A percentile compares a stretch with the other conserved stretches of the same genome.
Conservation (phyloP, 169 alveolate species). For the Blepharisma undulans region DNA sequence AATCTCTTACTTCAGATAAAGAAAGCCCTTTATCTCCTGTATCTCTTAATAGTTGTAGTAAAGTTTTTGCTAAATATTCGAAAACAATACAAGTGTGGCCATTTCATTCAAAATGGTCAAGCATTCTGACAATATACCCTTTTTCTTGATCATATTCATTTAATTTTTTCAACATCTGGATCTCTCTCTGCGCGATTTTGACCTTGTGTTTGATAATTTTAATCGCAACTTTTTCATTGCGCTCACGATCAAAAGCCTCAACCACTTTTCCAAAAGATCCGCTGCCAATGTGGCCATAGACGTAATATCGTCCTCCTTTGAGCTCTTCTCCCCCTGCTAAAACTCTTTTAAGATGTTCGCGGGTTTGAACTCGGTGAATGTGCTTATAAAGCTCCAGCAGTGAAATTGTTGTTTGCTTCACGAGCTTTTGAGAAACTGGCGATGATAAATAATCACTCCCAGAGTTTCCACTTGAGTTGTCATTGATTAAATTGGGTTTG, state of each 20-base stretch:
- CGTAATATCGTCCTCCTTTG: background rate
- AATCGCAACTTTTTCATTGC: background rate
- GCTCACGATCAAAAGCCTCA: background rate
- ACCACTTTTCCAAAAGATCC: conserved; percentile 28
- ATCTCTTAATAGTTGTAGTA: background rate
- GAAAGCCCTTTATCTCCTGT: conserved; percentile 2
- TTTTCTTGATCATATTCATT: background rate
- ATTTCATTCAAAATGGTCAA: conserved; percentile 13
- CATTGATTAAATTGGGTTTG: background rate
- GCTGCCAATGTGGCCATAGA: background rate
- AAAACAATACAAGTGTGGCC: conserved; percentile 21
- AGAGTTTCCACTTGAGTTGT: background rate
- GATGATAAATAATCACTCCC: background rate
- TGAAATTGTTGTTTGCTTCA: background rate
- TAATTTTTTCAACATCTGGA: background rate
- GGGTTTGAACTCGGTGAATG: background rate
- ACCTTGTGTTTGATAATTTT: background rate
- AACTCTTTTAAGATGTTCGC: background rate
- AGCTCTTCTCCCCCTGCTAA: background rate
- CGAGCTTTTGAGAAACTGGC: background rate
- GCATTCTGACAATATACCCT: conserved; percentile 33
- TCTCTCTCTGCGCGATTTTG: conserved; percentile 10
- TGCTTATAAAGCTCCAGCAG: background rate
- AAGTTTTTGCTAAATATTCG: background rate
- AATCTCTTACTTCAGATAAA: conserved; percentile 2